Evolutionary conservation across 2,329 filamentous ascomycete species (phyloP).

Genomic region (Cladosporium velox): DNA sequence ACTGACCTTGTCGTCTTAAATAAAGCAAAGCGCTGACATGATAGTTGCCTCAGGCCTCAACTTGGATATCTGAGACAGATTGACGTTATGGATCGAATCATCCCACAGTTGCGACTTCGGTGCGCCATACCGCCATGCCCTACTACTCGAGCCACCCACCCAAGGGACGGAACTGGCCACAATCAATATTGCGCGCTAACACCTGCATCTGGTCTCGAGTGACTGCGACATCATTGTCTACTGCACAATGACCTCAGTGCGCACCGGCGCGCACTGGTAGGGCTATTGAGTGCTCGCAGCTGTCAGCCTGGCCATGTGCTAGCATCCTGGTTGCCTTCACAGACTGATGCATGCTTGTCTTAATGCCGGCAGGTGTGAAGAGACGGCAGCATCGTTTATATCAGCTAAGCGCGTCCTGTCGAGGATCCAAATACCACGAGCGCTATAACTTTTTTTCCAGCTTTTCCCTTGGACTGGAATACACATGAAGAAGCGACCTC

Average conservation of each 20-base stretch:
- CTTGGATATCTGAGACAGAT: not conserved
- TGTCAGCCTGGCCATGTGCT: not conserved
- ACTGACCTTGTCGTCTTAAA: not conserved
- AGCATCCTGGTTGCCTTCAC: not conserved
- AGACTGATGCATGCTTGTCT: not conserved
- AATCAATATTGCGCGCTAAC: not conserved
- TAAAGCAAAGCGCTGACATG: not conserved
- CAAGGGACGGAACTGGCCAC: not conserved
- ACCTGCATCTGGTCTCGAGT: not conserved
- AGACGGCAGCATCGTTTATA: not conserved
- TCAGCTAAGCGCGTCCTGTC: not conserved
- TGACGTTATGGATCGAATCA: not conserved
- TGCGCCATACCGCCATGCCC: not conserved
- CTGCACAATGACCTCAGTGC: not conserved
- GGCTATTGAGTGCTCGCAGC: not conserved
- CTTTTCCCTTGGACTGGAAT: not conserved
- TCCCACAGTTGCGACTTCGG: not conserved
- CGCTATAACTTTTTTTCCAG: not conserved
- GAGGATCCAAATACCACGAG: not conserved
- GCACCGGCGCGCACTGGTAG: not conserved
- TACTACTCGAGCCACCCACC: not conserved
- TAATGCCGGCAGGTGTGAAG: conserved; percentile 3
- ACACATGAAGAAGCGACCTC: not conserved
- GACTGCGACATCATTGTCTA: not conserved
- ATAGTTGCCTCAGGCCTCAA: conserved; percentile 7